Evolutionary conservation across 805 yeast genomes (phyloP), one percentile per base, ranked within the genome.

Genomic region (Kazachstania africana): DNA sequence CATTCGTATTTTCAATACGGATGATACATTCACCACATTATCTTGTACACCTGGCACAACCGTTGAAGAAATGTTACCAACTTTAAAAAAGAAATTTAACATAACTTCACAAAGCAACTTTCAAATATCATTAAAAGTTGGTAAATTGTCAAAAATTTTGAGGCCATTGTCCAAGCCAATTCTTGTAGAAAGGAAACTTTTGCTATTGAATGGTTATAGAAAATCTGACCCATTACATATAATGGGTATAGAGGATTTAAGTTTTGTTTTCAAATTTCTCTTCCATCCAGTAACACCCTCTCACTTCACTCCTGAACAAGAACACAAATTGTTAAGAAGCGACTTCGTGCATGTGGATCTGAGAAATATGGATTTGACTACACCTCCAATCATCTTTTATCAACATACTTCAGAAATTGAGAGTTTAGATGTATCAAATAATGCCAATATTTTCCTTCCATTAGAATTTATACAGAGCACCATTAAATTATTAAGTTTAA

Each of bases 401-500:
- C 80, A 74, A 43, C 81, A 74, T 37, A 81, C 94, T 1, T 70
- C 77, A 34, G 88, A 82, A 39, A 83, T 87, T 36, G 80, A 79
- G 43, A 67, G 76, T 38, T 63, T 87, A 38, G 88, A 87, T 53
- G 83, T 84, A 6, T 79, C 93, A 2, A 73, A 78, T 39, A 87
- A 87, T 50, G 94, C 95, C 4, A 79, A 93, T 12, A 77, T 88
- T 32, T 72, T 75, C 36, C 62, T 87, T 21, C 94, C 96, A 0
- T 59, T 73, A 34, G 95, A 85, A 48, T 87, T 87, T 50, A 75
- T 87, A 45, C 94, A 84, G 50, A 57, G 78, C 16, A 82, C 94
- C 42, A 68, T 73, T 25, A 81, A 81, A 46, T 62, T 85, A 45
- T 66, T 70, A 17, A 69, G 71, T 32, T 63, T 85, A 38, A 67